A percentile compares a stretch with the other conserved stretches of the same genome.
These are phyloP conservation scores for Coniella lustricola DNA, from an alignment of 2,329 filamentous ascomycete species.

Conservation along the genomic window DNA sequence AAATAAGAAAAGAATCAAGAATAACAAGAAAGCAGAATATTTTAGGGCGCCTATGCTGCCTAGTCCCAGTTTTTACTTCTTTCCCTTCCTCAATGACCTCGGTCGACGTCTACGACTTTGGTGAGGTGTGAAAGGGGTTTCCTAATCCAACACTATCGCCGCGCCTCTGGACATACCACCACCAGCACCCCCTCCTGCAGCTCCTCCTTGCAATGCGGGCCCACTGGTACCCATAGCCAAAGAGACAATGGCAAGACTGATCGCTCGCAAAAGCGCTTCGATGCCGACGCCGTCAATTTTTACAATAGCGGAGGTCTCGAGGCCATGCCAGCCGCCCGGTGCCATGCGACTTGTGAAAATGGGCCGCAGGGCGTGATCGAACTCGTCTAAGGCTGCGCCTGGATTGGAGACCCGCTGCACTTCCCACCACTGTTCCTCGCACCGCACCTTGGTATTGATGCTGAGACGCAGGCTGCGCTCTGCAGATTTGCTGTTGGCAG, in stretches of 20 bases:
- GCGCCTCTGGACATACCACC: slow-evolving; percentile 6
- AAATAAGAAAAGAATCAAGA: too few species aligned
- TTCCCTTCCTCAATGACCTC: too few species aligned
- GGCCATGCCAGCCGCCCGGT: slow-evolving; percentile 42
- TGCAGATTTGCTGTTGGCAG: slow-evolving; percentile 19
- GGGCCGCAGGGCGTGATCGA: slow-evolving; percentile 34
- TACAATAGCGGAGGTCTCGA: slow-evolving; percentile 38
- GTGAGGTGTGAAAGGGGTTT: too few species aligned
- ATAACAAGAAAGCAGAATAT: too few species aligned
- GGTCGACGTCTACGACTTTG: too few species aligned
- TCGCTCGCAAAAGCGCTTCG: slow-evolving; percentile 36
- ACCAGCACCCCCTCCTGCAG: neutral
- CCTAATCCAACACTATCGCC: slow-evolving; percentile 13
- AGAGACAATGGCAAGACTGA: slow-evolving; percentile 40
- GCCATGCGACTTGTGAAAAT: slow-evolving; percentile 35
- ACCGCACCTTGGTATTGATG: slow-evolving; percentile 41
- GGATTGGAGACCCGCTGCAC: slow-evolving; percentile 31
- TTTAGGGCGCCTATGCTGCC: too few species aligned
- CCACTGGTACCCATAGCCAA: slow-evolving; percentile 17
- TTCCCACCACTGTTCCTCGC: slow-evolving; percentile 45
- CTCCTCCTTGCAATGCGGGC: neutral
- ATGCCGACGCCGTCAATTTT: slow-evolving; percentile 35
- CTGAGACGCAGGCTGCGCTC: slow-evolving; percentile 40
- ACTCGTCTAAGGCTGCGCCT: slow-evolving; percentile 21
- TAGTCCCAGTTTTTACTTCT: too few species aligned